Base-by-base conservation (phyloP, 192 early-diverging fungal genomes). In the Diversispora epigaea region DNA sequence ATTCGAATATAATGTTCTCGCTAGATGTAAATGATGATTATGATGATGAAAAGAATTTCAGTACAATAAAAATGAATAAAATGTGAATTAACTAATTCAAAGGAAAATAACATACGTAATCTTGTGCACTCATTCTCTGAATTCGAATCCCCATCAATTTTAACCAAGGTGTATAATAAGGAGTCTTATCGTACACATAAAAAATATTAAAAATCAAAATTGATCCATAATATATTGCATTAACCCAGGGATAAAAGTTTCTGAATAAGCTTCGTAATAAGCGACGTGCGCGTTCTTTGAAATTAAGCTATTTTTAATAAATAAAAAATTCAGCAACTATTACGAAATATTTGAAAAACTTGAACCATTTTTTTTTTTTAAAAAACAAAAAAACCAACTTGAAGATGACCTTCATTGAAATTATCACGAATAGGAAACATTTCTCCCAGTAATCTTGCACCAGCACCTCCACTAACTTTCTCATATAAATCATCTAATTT, bases 131-230 rank as follows among this genome's bases (percentile, higher is more conserved):
- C 90, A 95, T 87, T 41, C 96, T 90, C 67, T 88, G 89, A 49
- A 94, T 83, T 75, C 90, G 85, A 39, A 96, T 79, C 14, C 93
- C 92, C 41, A 94, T 87, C 12, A 95, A 47, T 52, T 90, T 90
- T 73, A 96, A 84, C 91, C 91, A 92, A n/a, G 93, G 93, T 15
- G 90, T 89, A 77, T 89, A 92, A 78, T 90, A 95, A 46, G 82
- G 81, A 6, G 94, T 94, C 78, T 89, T 90, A 68, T 91, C 91
- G 81, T 93, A 96, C 75, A 98, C 81, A 78, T 95, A 98, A 17
- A 83, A 86, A 57, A 96, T 81, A 64, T 93, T 90, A 78, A 93
- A 94, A 50, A 85, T 72, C 21, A 89, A 78, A 25, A 86, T 83
- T 4, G 89, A 85, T 46, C 86, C 80, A 65, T 93, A 85, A 78